Evolutionary conservation across 2,329 filamentous ascomycete genomes (phyloP), one percentile per base, ranked within the genome.

Genomic region (Biscogniauxia mediterranea): DNA sequence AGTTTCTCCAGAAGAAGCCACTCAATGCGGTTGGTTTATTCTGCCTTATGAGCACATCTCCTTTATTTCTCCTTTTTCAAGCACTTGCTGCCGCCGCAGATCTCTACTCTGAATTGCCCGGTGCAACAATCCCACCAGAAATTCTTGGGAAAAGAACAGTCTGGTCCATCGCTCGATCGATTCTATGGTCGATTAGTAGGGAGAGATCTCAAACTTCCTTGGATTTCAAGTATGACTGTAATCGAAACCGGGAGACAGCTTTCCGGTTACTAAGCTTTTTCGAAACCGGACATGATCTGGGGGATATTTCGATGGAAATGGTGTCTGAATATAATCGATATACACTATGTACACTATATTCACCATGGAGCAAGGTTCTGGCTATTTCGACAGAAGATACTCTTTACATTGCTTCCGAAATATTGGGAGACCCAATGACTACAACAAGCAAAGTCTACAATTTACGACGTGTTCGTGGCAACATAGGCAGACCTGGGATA

Each of bases 391-490:
- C 25, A n/a, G 52, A 51, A 28, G 32, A 61, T 38, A 58, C 50
- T 15, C 59, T 61, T n/a, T 61, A 57, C 32, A 51, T 61, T 3
- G 15, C 57, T 23, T 25, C 59, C 1, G 21, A 2, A 3, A 38
- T 61, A 2, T 15, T 58, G 8, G 23, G 59, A 7, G 57, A 52
- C 49, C 59, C 59, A 21, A 17, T 2, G 15, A 3, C 17, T 1
- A 17, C 1, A 28, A 20, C 19, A 8, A 8, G 13, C 3, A 2
- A 9, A 5, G 23, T 13, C 15, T 28, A 20, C 46, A 23, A 23
- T 13, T 3, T 61, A 8, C 55, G 59, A 19, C 55, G 51, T 38
- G 52, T 61, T n/a, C 59, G 50, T 15, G 59, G 59, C 4, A 61
- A 61, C 28, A 21, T 61, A 13, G 59, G 55, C 3, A 54, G 5